phyloP scores from a whole-genome alignment of 2,329 filamentous ascomycete species.

The Knoxdaviesia capensis region DNA sequence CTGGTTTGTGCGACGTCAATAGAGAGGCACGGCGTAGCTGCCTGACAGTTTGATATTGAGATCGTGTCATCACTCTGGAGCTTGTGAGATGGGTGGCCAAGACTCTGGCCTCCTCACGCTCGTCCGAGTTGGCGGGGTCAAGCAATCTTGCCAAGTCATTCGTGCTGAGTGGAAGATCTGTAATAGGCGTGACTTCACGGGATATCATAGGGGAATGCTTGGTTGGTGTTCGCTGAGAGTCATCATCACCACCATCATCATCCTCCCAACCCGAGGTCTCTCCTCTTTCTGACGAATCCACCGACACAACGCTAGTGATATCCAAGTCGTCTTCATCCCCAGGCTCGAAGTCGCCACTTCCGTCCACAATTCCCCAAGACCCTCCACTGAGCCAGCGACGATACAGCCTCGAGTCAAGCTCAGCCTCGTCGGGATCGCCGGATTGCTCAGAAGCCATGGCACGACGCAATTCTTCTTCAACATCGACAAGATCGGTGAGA shows the following conservation, averaged over 20 bases:
- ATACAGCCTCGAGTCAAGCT: conserved; percentile 58
- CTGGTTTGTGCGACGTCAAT: not conserved
- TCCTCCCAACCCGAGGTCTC: conserved; percentile 10
- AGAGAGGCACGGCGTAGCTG: conserved; percentile 32
- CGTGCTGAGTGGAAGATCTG: conserved; percentile 44
- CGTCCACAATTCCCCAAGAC: conserved; percentile 68
- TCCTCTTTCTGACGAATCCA: conserved; percentile 11
- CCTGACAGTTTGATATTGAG: conserved; percentile 48
- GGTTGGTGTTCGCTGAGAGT: conserved; percentile 40
- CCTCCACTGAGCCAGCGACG: conserved; percentile 68
- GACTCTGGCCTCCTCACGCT: conserved; percentile 61
- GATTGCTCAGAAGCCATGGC: conserved; percentile 21
- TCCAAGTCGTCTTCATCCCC: conserved; percentile 40
- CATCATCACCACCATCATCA: conserved; percentile 25
- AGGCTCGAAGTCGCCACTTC: conserved; percentile 58
- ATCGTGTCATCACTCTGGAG: conserved; percentile 59
- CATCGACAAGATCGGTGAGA: conserved; percentile 44
- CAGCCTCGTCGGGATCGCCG: conserved; percentile 31
- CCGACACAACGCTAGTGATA: conserved; percentile 61
- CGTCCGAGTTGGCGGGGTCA: conserved; percentile 57
- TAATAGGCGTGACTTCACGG: conserved; percentile 34
- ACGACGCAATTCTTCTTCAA: conserved; percentile 59
- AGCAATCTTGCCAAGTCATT: conserved; percentile 60
- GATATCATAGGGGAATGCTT: conserved; percentile 3
- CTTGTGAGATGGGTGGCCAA: conserved; percentile 62